Percentiles rank a stretch among this genome's conserved stretches.
Evolutionary conservation across 352 stramenopile genomes (phyloP).

Genomic region (Phytophthora europaea): DNA sequence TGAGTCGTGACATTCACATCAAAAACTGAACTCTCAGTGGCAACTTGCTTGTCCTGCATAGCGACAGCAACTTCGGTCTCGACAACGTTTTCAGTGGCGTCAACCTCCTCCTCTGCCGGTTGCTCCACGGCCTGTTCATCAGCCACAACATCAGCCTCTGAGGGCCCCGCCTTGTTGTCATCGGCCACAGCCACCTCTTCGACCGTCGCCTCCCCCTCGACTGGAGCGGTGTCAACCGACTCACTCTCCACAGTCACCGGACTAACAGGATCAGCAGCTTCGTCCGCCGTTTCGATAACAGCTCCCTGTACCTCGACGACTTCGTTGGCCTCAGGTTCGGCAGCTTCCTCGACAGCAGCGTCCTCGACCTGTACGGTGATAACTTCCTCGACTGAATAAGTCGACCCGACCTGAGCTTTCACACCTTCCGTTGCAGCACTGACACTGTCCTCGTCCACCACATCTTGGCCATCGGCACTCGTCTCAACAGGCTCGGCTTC

Average conservation of each 20-base stretch:
- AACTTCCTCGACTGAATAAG: neutral
- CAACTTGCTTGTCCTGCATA: neutral
- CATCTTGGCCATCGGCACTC: too few species aligned
- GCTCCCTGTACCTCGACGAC: neutral
- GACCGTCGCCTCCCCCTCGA: too few species aligned
- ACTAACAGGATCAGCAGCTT: neutral
- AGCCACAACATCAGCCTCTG: neutral
- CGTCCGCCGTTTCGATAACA: neutral
- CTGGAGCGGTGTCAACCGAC: too few species aligned
- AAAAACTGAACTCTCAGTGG: neutral
- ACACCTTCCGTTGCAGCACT: neutral
- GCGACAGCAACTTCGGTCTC: neutral
- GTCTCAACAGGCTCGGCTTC: too few species aligned
- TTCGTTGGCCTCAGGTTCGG: neutral
- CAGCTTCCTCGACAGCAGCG: neutral
- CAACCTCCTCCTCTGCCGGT: neutral
- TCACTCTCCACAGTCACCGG: too few species aligned
- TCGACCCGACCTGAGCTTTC: neutral
- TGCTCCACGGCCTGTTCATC: neutral
- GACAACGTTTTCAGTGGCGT: neutral
- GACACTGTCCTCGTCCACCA: neutral
- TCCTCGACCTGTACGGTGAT: neutral
- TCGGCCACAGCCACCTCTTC: neutral
- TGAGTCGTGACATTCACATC: neutral
- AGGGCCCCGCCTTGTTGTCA: neutral